Conservation (phyloP, 495 filamentous ascomycete genomes). For the Hypoxylon fragiforme region DNA sequence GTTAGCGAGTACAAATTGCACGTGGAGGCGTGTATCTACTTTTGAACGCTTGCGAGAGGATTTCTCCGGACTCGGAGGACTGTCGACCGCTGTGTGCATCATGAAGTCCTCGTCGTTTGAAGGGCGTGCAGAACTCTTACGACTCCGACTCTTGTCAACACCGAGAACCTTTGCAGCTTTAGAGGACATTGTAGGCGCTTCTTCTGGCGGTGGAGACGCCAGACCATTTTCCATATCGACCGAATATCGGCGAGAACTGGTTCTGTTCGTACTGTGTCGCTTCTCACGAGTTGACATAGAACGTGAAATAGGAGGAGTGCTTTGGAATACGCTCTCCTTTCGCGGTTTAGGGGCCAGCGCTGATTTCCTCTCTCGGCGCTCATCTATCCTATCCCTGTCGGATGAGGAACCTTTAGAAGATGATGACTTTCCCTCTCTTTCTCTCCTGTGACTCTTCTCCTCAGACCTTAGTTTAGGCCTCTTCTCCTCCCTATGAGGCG, state of each 20-base stretch:
- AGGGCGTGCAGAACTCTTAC: constrained; percentile 33
- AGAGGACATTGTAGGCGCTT: constrained; percentile 46
- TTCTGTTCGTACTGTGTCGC: constrained; percentile 42
- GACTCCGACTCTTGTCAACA: constrained; percentile 45
- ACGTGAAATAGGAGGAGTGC: constrained; percentile 54
- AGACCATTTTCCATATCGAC: constrained; percentile 50
- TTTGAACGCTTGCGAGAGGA: constrained; percentile 49
- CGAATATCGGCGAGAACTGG: constrained; percentile 53
- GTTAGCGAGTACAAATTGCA: constrained; percentile 28
- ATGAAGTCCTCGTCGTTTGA: constrained; percentile 50
- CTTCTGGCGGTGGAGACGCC: constrained; percentile 52
- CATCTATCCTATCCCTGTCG: constrained; percentile 45
- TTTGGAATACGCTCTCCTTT: constrained; percentile 54
- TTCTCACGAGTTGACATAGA: constrained; percentile 56
- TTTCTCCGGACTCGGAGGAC: constrained; percentile 48
- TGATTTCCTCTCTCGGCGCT: constrained; percentile 39
- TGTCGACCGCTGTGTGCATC: constrained; percentile 49
- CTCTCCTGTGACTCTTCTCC: constrained; percentile 36
- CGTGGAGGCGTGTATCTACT: constrained; percentile 34
- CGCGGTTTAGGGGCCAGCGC: constrained; percentile 35
- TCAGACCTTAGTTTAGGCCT: constrained; percentile 35
- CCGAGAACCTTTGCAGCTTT: constrained; percentile 60
- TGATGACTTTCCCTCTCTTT: constrained; percentile 45
- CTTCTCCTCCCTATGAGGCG: constrained; percentile 39
- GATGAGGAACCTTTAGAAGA: constrained; percentile 51